Evolutionary conservation across 345 rosid species (phyloP), one percentile per base, ranked within the genome.

Genomic region (Bruguiera parviflora): DNA sequence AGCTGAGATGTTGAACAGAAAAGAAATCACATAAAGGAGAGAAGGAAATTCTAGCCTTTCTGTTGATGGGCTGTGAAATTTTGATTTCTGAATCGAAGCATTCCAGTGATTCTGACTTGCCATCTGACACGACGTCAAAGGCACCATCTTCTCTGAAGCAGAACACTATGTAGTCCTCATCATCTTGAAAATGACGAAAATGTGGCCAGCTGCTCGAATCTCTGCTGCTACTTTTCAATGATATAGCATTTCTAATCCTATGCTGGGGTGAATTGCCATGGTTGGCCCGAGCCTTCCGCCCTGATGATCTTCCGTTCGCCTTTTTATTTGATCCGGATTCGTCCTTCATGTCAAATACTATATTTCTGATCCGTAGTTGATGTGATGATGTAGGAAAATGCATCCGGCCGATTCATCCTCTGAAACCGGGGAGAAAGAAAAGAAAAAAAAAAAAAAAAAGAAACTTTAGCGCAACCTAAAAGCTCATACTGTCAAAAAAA

Each of bases 361-460:
- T 57, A 53, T 60, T 71, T 69, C 62, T 58, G 55, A 66, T 66
- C 16, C 73, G 55, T 51, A 28, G 31, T 71, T 69, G 67, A 25
- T 65, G 46, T 7, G 68, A 58, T 52, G 70, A 43, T 67, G 71
- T 64, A 16, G 5, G 78, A 69, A 69, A 11, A 62, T 20, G 47
- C 32, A 25, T 76, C 84, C 49, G 55, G 61, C 84, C 49, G 52
- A 58, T 63, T 84, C 86, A 31, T 84, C 83, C 28, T 70, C 88
- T 68, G 78, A 79, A 71, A 69, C 13, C 49, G 46, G 49, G 58
- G 46, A 73, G 2, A 43, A 62, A 52, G 24, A 6, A 49, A 18
- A 16, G 28, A 27, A 15, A 21, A 53, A 55, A 22, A 66, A 53
- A 73, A 2, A 29, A 62, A 53, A 19, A 8, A 35, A 11, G 24